Evolutionary conservation across 2,329 filamentous ascomycete genomes (phyloP).

Genomic region (Sporothrix luriei): DNA sequence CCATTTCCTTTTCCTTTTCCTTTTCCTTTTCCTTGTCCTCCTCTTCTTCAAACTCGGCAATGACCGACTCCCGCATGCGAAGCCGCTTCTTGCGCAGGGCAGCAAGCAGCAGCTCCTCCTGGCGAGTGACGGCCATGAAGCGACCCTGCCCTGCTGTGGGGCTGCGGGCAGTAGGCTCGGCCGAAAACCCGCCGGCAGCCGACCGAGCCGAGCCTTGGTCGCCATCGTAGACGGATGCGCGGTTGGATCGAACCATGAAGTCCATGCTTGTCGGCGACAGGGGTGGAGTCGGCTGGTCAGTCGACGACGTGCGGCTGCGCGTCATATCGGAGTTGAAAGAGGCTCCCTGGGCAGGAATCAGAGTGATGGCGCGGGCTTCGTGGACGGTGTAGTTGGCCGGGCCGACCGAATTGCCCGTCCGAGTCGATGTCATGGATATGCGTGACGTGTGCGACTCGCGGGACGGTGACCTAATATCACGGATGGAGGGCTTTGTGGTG

Average conservation of each 20-base stretch:
- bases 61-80: slow-evolving; percentile 54
- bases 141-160: slow-evolving; percentile 42
- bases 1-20: slow-evolving; percentile 35
- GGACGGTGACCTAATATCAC: slow-evolving; percentile 38
- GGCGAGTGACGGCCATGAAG: slow-evolving; percentile 60
- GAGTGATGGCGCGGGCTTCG: slow-evolving; percentile 47
- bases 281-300: slow-evolving; percentile 48
- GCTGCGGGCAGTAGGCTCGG: slow-evolving; percentile 33
- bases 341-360: slow-evolving; percentile 41
- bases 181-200: slow-evolving; percentile 28
- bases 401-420: slow-evolving; percentile 2
- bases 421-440: slow-evolving; percentile 36
- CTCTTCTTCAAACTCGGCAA: slow-evolving; percentile 49
- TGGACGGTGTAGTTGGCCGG: slow-evolving; percentile 36
- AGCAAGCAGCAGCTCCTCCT: slow-evolving; percentile 61
- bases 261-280: slow-evolving; percentile 57
- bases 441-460: slow-evolving; percentile 46
- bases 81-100: slow-evolving; percentile 61
- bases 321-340: not conserved
- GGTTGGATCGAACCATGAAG: slow-evolving; percentile 49
- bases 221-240: slow-evolving; percentile 31
- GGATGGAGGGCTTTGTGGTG: slow-evolving; percentile 27
- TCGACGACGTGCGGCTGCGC: not conserved
- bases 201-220: slow-evolving; percentile 31
- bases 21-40: slow-evolving; percentile 42